Base-by-base conservation (phyloP, 1,284 basidiomycete species). In the Moesziomyces parantarcticus region DNA sequence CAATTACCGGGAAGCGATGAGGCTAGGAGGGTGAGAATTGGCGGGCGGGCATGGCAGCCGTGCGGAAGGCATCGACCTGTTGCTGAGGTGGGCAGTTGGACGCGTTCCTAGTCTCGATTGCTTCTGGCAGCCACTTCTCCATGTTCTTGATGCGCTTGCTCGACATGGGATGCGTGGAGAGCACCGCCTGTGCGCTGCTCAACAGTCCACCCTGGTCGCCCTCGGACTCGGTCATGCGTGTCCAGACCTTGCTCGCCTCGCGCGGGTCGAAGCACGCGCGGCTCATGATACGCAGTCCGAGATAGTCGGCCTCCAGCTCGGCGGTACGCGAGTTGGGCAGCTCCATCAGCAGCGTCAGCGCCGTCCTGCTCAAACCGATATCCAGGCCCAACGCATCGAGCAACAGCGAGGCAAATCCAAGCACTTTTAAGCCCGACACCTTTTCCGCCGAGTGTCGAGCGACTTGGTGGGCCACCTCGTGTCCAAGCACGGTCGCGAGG, bases 311-410 rank as follows among this genome's bases (percentile, higher is more conserved):
- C 88, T 97, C 94, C 5, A 88, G 86, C 82, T 96, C 94, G 50
- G 90, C 89, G 26, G 86, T 89, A 50, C 94, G 87, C 1, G 92
- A 93, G 83, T 97, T 94, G 0, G 94, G 94, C 5, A 96, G 87
- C 53, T 85, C 86, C 34, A 92, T 85, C 6, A 93, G 68, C 41
- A 91, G 85, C 0, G 87, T 88, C 9, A 90, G 85, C 7, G 77
- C 49, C 85, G 77, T 21, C 79, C 85, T 56, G 25, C 66, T 75
- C 13, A 81, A 52, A 3, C 77, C 75, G 43, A 78, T 63, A 39
- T 79, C 77, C 16, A 79, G 32, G 5, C 78, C 77, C 11, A 79
- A 42, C 14, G 75, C 58, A 7, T 81, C 71, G 10, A 81, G 45
- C 8, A 75, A 29, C 32, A 77, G 60, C 5, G 62, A 56, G 41